Evolutionary conservation across 1,284 basidiomycete species (phyloP), one percentile per base, ranked within the genome.

Genomic region (Xanthoconium separans): DNA sequence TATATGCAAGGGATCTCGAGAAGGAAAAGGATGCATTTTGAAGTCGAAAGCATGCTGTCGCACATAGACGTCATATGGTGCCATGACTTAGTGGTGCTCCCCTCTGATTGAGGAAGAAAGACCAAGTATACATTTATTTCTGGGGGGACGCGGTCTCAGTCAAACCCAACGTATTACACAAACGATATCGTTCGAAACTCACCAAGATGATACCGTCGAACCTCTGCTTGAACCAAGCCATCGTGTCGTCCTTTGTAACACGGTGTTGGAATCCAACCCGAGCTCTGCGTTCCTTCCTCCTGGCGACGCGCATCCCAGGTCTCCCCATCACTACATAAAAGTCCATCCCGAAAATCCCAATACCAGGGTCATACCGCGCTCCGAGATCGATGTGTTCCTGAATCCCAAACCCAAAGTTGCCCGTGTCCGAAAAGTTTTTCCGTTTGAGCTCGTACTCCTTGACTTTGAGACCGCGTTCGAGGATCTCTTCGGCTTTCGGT

Each of bases 381-480:
- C 96, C 96, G 61, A 99, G 80, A 79, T 99, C 96, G 75, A 99
- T 99, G 81, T 99, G 96, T 80, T 98, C 95, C 76, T 95, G 91
- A 71, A 96, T 93, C 76, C 95, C 95, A 77, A 97, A 98, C 65
- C 95, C 95, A 75, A 98, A 98, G 89, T 98, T 97, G 61, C 95
- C 95, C 58, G 93, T 97, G 75, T 93, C 91, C 67, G 93, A 95
- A 81, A 98, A 98, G 88, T 98, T 98, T 75, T 85, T 84, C 70
- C 84, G 82, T 63, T 82, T 79, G 75, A 99, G 81, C 81, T 99
- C 96, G 84, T 99, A 99, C 81, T 99, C 96, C 87, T 99, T 99
- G 71, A 99, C 96, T 81, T 98, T 99, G 73, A 99, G 84, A 51
- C 95, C 96, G 71, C 97, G 94, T 83, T 99, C 97, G 68, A 99